phyloP scores from a whole-genome alignment of 805 yeast genomes.

The Candida tibetensis region DNA sequence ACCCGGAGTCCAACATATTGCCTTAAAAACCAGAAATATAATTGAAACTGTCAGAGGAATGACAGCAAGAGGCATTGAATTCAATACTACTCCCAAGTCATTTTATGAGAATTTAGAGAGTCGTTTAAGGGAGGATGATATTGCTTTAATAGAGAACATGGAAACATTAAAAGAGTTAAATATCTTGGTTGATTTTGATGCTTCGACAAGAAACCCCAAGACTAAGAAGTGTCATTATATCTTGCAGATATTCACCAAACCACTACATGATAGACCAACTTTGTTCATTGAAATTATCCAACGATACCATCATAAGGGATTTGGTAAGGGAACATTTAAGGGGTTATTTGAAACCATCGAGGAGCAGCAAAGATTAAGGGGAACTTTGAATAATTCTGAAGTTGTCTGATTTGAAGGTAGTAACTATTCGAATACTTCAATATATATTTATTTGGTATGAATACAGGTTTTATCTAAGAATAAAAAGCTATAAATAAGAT shows the following conservation, averaged over 20 bases:
- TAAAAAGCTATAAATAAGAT: too few species aligned
- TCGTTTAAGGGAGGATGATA: slow-evolving; percentile 43
- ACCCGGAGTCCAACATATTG: slow-evolving; percentile 84
- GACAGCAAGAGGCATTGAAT: slow-evolving; percentile 63
- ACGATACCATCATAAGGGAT: slow-evolving; percentile 75
- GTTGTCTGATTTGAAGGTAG: too few species aligned
- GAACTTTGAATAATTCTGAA: slow-evolving; percentile 46
- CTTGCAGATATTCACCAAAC: slow-evolving; percentile 76
- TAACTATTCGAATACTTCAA: too few species aligned
- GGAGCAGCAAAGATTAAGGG: slow-evolving; percentile 68
- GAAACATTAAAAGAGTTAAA: slow-evolving; percentile 47
- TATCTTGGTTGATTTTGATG: slow-evolving; percentile 75
- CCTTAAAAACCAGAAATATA: slow-evolving; percentile 63
- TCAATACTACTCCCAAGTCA: slow-evolving; percentile 54
- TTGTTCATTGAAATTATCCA: slow-evolving; percentile 80
- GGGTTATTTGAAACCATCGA: slow-evolving; percentile 80
- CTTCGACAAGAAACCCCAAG: slow-evolving; percentile 30
- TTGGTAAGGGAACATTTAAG: slow-evolving; percentile 86
- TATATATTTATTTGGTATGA: too few species aligned
- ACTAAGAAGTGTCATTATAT: slow-evolving; percentile 55
- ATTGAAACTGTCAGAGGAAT: slow-evolving; percentile 52
- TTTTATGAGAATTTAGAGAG: slow-evolving; percentile 55
- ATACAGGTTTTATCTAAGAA: too few species aligned
- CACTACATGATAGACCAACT: slow-evolving; percentile 76
- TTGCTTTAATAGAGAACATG: slow-evolving; percentile 52